Evolutionary conservation across 495 filamentous ascomycete genomes (phyloP), one percentile per base, ranked within the genome.

Genomic region (Penicillium maclennaniae): DNA sequence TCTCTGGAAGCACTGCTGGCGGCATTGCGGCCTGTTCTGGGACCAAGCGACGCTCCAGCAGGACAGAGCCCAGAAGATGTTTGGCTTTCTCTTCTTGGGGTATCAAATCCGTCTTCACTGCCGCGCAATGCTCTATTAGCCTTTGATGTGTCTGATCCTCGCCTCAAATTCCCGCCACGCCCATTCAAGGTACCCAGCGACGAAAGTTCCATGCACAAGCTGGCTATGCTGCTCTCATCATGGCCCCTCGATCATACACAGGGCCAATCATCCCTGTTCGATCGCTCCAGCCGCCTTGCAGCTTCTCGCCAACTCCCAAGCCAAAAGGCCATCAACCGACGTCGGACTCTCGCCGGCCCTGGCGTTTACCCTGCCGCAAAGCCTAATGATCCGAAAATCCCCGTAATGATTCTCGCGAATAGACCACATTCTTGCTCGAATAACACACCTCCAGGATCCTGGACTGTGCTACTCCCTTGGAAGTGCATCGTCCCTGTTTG

Each of bases 401-500:
- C 93, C 3, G 74, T 95, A 26, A 77, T 96, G 12, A 69, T 91
- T 20, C 68, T 88, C 9, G 78, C 87, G 27, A 85, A 80, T 14
- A 77, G 80, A 10, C 63, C 77, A 21, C 54, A 67, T 14, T 53
- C 61, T 34, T 61, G 65, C n/a, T 51, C 60, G 7, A 74, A 59
- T 21, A 72, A 48, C 46, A 73, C 73, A n/a, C 72, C 75, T 9
- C 84, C 86, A 42, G 87, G 87, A 0, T 83, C 75, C 1, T 97
- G 92, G 91, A 95, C 87, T 1, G 59, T 98, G 1, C 76, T 97
- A 27, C 74, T 93, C 3, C 93, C 93, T 0, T 97, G 93, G 92
- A 92, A 91, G 61, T 96, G 90, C 57, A 86, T 97, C 26, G 69
- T 79, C 19, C 84, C 91, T 1, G 72, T 97, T 34, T 98, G 93